Percentiles rank a stretch among this genome's conserved stretches.
Conservation (phyloP, 1,284 basidiomycete genomes). For the Irpex lacteus region DNA sequence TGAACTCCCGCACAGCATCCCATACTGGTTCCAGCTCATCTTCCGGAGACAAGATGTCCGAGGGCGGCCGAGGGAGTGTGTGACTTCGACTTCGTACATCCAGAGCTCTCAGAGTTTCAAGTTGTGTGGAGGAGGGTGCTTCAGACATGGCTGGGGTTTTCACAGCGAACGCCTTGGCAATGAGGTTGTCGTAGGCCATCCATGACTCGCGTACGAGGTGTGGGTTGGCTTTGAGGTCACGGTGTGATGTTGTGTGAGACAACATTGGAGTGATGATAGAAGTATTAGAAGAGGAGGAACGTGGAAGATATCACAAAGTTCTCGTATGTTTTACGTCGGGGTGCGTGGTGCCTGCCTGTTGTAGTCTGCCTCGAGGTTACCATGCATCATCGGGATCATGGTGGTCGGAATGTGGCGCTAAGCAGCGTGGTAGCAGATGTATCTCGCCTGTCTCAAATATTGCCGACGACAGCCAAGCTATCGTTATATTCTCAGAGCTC, state of each 20-base stretch:
- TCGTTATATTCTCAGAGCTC: too few species aligned
- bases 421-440: too few species aligned
- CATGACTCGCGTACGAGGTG: constrained; percentile 9
- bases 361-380: neutral
- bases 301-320: neutral
- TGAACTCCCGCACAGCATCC: constrained; percentile 57
- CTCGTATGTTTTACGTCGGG: neutral
- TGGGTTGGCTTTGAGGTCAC: neutral
- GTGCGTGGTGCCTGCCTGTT: neutral
- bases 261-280: neutral
- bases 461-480: too few species aligned
- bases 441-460: too few species aligned
- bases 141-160: neutral
- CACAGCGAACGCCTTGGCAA: constrained; percentile 10
- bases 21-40: constrained; percentile 53
- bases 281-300: neutral
- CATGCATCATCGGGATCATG: neutral
- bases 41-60: constrained; percentile 15
- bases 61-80: neutral
- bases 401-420: neutral
- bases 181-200: constrained; percentile 12
- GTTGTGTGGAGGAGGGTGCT: constrained; percentile 22
- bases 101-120: constrained; percentile 18
- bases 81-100: neutral
- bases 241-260: neutral